Evolutionary conservation across 2,329 filamentous ascomycete species (phyloP).

Genomic region (Phialocephala subalpina): DNA sequence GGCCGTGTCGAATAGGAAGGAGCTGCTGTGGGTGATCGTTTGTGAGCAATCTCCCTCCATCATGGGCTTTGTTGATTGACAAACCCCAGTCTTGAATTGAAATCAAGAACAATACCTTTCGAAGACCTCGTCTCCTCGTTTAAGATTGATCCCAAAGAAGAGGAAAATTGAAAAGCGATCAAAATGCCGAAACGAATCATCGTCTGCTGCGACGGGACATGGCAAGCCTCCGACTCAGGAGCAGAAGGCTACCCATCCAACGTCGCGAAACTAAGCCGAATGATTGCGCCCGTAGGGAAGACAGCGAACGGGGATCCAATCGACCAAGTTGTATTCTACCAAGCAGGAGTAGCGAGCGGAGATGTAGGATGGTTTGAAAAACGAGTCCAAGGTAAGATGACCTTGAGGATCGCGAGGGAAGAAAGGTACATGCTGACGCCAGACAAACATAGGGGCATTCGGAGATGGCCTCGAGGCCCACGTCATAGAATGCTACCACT

Average conservation of each 20-base stretch:
- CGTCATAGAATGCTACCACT: conserved; percentile 46
- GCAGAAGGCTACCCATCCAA: conserved; percentile 23
- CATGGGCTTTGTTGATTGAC: no score
- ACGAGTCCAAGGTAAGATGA: conserved; percentile 16
- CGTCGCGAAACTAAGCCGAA: conserved; percentile 27
- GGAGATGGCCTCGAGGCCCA: conserved; percentile 25
- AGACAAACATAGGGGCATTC: not conserved
- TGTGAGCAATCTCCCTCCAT: not conserved
- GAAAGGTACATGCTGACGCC: not conserved
- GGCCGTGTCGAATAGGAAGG: not conserved
- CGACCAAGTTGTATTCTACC: conserved; percentile 52
- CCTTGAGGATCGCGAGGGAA: not conserved
- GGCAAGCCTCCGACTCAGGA: conserved; percentile 20
- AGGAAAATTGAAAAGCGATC: not conserved
- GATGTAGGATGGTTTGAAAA: conserved; percentile 15
- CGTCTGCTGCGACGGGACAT: conserved; percentile 32
- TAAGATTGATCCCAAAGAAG: not conserved
- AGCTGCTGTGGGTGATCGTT: not conserved
- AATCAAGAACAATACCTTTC: not conserved
- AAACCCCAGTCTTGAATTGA: not conserved
- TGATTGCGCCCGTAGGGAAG: conserved; percentile 20
- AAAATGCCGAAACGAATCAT: conserved; percentile 27
- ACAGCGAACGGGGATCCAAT: conserved; percentile 10
- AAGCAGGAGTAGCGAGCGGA: conserved; percentile 25
- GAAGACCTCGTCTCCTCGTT: not conserved